Evolutionary conservation across 75 land plant genomes (phyloP).

Genomic region (Chamaecyparis obtusa): DNA sequence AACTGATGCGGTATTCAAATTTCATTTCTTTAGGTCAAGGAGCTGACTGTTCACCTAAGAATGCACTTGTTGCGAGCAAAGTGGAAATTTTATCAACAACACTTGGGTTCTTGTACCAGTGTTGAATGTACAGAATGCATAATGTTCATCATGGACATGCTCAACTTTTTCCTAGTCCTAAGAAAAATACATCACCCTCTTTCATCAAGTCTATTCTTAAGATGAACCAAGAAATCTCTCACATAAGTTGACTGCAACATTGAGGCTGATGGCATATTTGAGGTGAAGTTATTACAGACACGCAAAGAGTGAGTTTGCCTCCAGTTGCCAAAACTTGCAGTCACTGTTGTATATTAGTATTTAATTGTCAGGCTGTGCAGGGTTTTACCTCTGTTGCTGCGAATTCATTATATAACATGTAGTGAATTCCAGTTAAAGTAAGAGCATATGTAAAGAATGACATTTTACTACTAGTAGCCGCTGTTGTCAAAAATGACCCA

Average conservation of each 20-base stretch:
- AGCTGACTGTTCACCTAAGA: conserved; percentile 2
- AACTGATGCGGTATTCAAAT: not conserved
- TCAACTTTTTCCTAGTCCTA: not conserved
- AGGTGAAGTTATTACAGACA: not conserved
- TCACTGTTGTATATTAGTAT: conserved; percentile 11
- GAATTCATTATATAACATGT: not conserved
- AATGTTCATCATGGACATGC: not conserved
- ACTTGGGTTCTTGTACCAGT: conserved; percentile 12
- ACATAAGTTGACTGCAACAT: not conserved
- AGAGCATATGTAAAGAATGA: conserved; percentile 2
- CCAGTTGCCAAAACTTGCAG: not conserved
- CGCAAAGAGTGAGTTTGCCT: not conserved
- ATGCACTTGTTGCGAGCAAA: conserved; percentile 8
- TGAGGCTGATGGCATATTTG: not conserved
- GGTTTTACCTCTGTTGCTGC: not conserved
- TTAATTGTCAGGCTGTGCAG: conserved; percentile 6
- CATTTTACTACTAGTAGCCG: not conserved
- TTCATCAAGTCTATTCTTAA: conserved; percentile 2
- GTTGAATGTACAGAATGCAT: conserved; percentile 12
- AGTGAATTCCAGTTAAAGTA: not conserved
- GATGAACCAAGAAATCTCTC: conserved; percentile 1
- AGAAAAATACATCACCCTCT: not conserved
- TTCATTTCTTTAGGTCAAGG: conserved; percentile 10
- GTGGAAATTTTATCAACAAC: conserved; percentile 2
- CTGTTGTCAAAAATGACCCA: not conserved